Evolutionary conservation across 2,329 filamentous ascomycete genomes (phyloP), one percentile per base, ranked within the genome.

Genomic region (Bertia moriformis): DNA sequence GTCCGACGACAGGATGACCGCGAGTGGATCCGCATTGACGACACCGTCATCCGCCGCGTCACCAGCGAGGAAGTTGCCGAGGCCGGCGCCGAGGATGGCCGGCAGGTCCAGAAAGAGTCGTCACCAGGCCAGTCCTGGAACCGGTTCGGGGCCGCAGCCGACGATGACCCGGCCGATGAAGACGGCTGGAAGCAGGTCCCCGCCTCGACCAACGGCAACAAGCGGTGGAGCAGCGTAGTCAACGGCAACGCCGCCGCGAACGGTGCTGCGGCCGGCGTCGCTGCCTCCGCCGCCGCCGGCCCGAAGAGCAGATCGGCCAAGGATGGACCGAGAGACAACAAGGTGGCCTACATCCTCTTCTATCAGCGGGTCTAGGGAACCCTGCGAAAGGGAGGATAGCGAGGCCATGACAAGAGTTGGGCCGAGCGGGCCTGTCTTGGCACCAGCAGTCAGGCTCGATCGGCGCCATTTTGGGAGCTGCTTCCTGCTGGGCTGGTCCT

Each of bases 1-100:
- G 82, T 95, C 30, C 78, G 88, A 42, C 81, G 91, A 39, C 89
- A 96, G 58, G 91, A 98, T 54, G 86, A 82, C n/a, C 75, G 75
- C 17, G 88, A 95, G 58, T 98, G 91, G 91, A 83, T 98, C 41
- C 83, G 89, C 40, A 75, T 98, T 47, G 91, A 98, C 51, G 91
- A 98, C 55, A 98, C 89, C 0, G 65, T 86, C 43, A 87, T 98
- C 46, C 77, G 83, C 44, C 81, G 87, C 32, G 77, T 98, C 24
- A 74, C 82, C 40, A 80, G 79, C 44, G 84, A 93, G 51, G 89
- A 96, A 45, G 88, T 96, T 15, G 88, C 86, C 2, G 82, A 88
- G 58, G 83, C 73, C 17, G 87, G 85, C 29, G 74, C 80, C 17
- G 85, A 93, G 50, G 86, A 93, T 78, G n/a, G 77, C 84, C 49